Percentiles rank a stretch among this genome's conserved stretches.
phyloP scores from a whole-genome alignment of 1,139 yeast genomes.

The Taphrina pruni region DNA sequence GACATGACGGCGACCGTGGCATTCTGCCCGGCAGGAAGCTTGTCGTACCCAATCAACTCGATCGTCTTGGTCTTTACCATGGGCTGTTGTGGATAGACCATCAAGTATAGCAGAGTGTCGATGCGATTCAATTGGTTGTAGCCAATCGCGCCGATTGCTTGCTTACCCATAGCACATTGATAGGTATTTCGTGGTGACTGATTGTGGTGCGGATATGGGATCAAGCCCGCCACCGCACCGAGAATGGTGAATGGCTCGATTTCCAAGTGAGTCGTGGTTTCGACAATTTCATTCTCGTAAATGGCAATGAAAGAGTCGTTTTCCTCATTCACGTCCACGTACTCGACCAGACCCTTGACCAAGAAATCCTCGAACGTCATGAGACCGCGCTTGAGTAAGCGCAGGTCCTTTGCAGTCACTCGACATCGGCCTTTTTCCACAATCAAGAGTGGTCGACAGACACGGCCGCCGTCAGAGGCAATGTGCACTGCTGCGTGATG shows the following conservation, averaged over 20 bases:
- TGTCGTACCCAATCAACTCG: conserved; percentile 92
- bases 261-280: conserved; percentile 82
- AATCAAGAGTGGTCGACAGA: conserved; percentile 94
- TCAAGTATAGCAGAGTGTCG: conserved; percentile 87
- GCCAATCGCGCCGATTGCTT: conserved; percentile 98
- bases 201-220: conserved; percentile 99
- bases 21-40: conserved; percentile 97
- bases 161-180: conserved; percentile 99
- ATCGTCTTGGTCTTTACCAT: conserved; percentile 98
- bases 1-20: conserved; percentile 99
- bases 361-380: conserved; percentile 90
- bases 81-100: conserved; percentile 99
- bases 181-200: conserved; percentile 98
- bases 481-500: conserved; percentile 94
- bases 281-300: conserved; percentile 69
- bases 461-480: conserved; percentile 98
- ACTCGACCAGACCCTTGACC: conserved; percentile 85
- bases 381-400: conserved; percentile 66
- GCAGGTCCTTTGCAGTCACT: conserved; percentile 74
- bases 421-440: conserved; percentile 73
- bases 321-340: conserved; percentile 96
- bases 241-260: conserved; percentile 94
- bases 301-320: conserved; percentile 93
- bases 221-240: conserved; percentile 98
- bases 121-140: conserved; percentile 95